Evolutionary conservation across 768 basidiomycete species (phyloP), one percentile per base, ranked within the genome.

Genomic region (Podaxis sp.): DNA sequence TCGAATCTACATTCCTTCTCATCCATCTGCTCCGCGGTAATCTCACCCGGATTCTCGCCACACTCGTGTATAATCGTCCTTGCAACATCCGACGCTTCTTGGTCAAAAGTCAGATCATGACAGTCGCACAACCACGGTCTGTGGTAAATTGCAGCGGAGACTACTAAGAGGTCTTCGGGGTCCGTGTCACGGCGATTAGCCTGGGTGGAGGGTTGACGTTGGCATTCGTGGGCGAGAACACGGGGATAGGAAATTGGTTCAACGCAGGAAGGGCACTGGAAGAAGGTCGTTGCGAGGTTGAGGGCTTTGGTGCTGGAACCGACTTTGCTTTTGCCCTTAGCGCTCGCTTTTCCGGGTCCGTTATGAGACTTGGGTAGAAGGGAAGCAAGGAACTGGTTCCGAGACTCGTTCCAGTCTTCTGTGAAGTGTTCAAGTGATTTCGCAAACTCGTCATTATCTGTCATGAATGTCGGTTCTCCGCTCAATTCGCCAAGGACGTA

Each of bases 171-270:
- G 41, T 11, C 20, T 12, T 28, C 56, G n/a, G 20, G 55, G n/a
- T 63, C 60, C 8, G 58, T 22, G 26, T 51, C 53, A 5, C 48
- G 37, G 22, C 41, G 20, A 40, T 46, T 40, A 20, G 33, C 50
- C n/a, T 15, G 49, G 20, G 22, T 58, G 49, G 10, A 24, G 2
- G 28, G 8, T 26, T 58, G 30, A 37, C 56, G 65, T 17, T 72
- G 51, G 38, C 75, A 76, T 12, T 33, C 44, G 38, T 78, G 77
- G 28, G 67, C 67, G 54, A 76, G 64, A 15, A 76, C 66, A 12
- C 71, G 66, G 4, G 74, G 74, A 62, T 74, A 77, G 1, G 71
- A 66, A 4, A 76, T 73, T 2, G 72, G 69, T 55, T 74, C 75
- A 4, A 50, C 58, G 48, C 76, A 77, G 51, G 65, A 73, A 17